Evolutionary conservation across 805 yeast species (phyloP), one percentile per base, ranked within the genome.

Genomic region (Pichia eremophila): DNA sequence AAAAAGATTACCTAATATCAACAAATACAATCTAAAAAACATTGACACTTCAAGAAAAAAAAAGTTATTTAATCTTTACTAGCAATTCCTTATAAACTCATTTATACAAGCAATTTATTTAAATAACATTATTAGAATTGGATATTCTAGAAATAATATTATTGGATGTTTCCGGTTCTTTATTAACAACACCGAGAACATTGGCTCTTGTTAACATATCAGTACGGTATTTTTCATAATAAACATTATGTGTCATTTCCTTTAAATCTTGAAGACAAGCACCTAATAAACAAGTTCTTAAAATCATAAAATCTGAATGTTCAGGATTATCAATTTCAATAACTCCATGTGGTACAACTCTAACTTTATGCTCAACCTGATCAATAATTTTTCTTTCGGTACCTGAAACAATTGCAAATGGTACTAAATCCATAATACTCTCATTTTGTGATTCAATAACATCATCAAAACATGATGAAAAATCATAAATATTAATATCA

Each of bases 361-460:
- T 78, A 27, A 91, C 96, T 48, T 81, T 74, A 38, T 85, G 90
- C 38, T 61, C 63, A 58, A 81, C 73, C 44, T 95, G 95, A 62
- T 85, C 90, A 43, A 75, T 66, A 42, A 73, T 69, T 53, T 78
- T 79, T 38, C 83, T 81, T 53, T 78, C 80, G 9, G 88, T 84
- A 12, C 96, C 86, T 18, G 95, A 96, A 40, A 89, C 81, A 51
- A 93, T 84, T 12, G 98, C 96, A 70, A 87, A 90, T 43, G 99
- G 99, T 54, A 87, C 56, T 34, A 63, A 42, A 15, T 54, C 52
- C 51, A 59, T 59, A n/a, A 62, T 54, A 3, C 51, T 55, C 29
- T 49, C 49, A 12, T 46, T 42, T 8, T 45, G 58, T 18, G 52
- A 61, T 17, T 54, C 60, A 10, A 52, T 59, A n/a, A 56, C 62